These are phyloP conservation scores for Nitzschia inconspicua DNA, from an alignment of 108 stramenopile genomes.

Conservation along the genomic window DNA sequence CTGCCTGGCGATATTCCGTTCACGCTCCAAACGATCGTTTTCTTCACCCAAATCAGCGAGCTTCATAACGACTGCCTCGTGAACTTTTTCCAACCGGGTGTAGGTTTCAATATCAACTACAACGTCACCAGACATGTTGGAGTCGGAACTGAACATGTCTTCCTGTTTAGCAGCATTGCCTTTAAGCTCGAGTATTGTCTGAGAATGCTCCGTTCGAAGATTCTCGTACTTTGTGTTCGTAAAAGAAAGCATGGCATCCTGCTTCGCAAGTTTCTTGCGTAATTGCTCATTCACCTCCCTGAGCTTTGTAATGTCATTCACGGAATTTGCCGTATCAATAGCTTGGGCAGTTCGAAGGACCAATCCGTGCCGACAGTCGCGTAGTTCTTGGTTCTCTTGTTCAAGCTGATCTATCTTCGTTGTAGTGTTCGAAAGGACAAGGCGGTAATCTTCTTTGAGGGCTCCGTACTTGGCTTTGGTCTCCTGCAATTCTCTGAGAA, in stretches of 20 bases:
- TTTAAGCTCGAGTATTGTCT: not conserved
- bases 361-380: too few relatives aligned
- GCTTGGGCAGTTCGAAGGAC: conserved; percentile 9
- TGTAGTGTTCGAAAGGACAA: not conserved
- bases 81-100: conserved; percentile 9
- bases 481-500: conserved; percentile 5
- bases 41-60: conserved; percentile 30
- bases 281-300: conserved; percentile 11
- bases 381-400: conserved; percentile 15
- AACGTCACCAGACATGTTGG: conserved; percentile 3
- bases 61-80: conserved; percentile 29
- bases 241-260: conserved; percentile 7
- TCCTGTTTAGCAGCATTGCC: conserved; percentile 3
- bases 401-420: conserved; percentile 5
- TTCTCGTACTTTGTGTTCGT: conserved; percentile 16
- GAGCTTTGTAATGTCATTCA: conserved; percentile 6
- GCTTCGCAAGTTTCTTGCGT: conserved; percentile 5
- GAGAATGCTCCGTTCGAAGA: conserved; percentile 13
- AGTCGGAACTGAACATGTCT: conserved; percentile 12
- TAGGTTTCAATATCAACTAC: conserved; percentile 3
- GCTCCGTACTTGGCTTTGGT: not conserved
- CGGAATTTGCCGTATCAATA: not conserved
- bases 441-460: not conserved
- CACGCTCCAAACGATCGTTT: conserved; percentile 7
- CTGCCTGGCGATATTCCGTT: conserved; percentile 1